These are phyloP conservation scores for Suhomyces canberraensis DNA, from an alignment of 805 yeast species.

Conservation along the genomic window DNA sequence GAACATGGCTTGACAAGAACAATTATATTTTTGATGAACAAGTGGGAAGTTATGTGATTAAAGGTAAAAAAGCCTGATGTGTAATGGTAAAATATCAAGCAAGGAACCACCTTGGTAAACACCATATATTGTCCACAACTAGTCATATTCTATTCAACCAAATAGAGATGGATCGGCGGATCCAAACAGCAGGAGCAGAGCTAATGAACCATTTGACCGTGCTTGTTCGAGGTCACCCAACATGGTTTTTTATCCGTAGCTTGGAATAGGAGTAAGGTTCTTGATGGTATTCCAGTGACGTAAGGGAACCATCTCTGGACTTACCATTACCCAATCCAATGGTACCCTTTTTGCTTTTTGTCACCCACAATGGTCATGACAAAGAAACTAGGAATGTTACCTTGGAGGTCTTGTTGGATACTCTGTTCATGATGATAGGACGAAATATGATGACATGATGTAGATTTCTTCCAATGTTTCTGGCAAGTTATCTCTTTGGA, in stretches of 20 bases:
- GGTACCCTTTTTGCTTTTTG: slow-evolving; percentile 85
- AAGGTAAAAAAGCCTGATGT: slow-evolving; percentile 36
- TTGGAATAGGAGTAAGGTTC: slow-evolving; percentile 74
- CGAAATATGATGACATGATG: slow-evolving; percentile 57
- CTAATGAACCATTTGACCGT: slow-evolving; percentile 80
- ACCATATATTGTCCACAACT: too few relatives aligned
- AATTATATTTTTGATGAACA: slow-evolving; percentile 48
- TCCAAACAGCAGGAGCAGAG: slow-evolving; percentile 90
- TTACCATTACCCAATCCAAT: slow-evolving; percentile 95
- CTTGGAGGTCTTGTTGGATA: slow-evolving; percentile 86
- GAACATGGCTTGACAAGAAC: slow-evolving; percentile 31
- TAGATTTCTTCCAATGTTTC: slow-evolving; percentile 58
- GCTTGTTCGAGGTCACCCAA: slow-evolving; percentile 76
- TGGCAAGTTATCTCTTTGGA: slow-evolving; percentile 39
- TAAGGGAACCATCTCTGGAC: slow-evolving; percentile 69
- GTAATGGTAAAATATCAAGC: too few relatives aligned
- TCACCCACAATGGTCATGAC: slow-evolving; percentile 90
- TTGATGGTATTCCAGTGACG: slow-evolving; percentile 88
- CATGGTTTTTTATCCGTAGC: slow-evolving; percentile 89
- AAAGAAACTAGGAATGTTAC: slow-evolving; percentile 80
- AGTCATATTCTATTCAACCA: too few relatives aligned
- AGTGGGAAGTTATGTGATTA: slow-evolving; percentile 39
- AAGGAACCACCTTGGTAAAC: too few relatives aligned
- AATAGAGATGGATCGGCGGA: too few relatives aligned
- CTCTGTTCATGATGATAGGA: slow-evolving; percentile 72